These are phyloP conservation scores for Theobroma cacao DNA, from an alignment of 345 rosid genomes.

Conservation along the genomic window DNA sequence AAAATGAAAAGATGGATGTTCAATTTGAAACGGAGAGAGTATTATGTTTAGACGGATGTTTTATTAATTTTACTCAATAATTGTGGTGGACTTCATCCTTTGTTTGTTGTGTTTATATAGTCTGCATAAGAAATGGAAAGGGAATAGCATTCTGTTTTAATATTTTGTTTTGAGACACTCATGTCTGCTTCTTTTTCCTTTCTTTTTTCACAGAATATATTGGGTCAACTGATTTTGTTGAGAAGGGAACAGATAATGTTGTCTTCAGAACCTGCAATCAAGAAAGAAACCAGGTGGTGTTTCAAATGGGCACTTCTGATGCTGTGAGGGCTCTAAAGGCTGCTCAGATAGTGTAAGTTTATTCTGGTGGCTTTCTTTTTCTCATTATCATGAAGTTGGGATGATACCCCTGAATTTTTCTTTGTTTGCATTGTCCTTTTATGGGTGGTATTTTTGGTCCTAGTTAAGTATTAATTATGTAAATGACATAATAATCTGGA, in stretches of 20 bases:
- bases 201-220: constrained; percentile 41
- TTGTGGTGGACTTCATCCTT: too few species aligned
- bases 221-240: constrained; percentile 77
- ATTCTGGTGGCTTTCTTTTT: neutral
- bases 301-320: constrained; percentile 95
- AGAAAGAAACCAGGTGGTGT: constrained; percentile 65
- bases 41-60: too few species aligned
- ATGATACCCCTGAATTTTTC: neutral
- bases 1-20: too few species aligned
- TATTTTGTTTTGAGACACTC: neutral
- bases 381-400: neutral
- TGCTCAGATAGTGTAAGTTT: constrained; percentile 73
- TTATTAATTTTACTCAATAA: too few species aligned
- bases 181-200: neutral
- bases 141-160: neutral
- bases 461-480: neutral
- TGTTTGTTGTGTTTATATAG: too few species aligned
- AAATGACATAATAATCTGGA: neutral
- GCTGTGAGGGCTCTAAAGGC: constrained; percentile 86
- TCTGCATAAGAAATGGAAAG: neutral
- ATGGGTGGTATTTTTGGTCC: neutral
- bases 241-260: constrained; percentile 75
- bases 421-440: neutral
- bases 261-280: constrained; percentile 76
- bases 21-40: too few species aligned